These are phyloP conservation scores for Didymosphaeria variabile DNA, from an alignment of 2,329 filamentous ascomycete species.

Conservation along the genomic window DNA sequence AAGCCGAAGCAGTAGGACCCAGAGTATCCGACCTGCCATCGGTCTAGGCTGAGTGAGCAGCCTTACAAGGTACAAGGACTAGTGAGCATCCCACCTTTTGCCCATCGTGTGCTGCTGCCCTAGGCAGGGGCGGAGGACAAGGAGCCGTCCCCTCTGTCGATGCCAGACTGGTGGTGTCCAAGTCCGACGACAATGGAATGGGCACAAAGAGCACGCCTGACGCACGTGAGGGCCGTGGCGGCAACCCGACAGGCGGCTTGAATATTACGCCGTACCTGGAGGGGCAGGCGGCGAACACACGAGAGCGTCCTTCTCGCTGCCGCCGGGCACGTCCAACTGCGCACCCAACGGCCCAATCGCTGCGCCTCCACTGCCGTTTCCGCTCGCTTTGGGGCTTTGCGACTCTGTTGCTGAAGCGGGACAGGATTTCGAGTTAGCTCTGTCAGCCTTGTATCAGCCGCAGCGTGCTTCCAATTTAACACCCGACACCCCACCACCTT, in stretches of 20 bases:
- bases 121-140: neutral
- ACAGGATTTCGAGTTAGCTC: conserved; percentile 14
- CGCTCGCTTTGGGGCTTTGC: conserved; percentile 12
- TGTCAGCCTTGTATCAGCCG: conserved; percentile 39
- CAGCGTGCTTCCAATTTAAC: conserved; percentile 38
- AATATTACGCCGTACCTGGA: conserved; percentile 13
- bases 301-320: neutral
- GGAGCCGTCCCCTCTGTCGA: conserved; percentile 2
- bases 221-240: neutral
- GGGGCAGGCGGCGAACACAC: conserved; percentile 11
- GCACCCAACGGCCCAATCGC: conserved; percentile 14
- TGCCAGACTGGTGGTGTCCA: neutral
- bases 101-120: neutral
- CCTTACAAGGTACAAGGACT: too few species aligned
- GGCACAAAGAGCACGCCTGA: neutral
- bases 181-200: neutral
- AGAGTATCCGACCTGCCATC: too few species aligned
- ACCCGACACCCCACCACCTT: conserved; percentile 35
- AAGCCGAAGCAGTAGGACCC: neutral
- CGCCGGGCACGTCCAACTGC: neutral
- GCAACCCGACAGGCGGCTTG: conserved; percentile 3
- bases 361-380: conserved; percentile 17
- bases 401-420: conserved; percentile 15
- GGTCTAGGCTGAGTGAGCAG: conserved; percentile 15
- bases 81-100: conserved; percentile 16